Evolutionary conservation across 768 basidiomycete species (phyloP).

Genomic region (Mycena metata): DNA sequence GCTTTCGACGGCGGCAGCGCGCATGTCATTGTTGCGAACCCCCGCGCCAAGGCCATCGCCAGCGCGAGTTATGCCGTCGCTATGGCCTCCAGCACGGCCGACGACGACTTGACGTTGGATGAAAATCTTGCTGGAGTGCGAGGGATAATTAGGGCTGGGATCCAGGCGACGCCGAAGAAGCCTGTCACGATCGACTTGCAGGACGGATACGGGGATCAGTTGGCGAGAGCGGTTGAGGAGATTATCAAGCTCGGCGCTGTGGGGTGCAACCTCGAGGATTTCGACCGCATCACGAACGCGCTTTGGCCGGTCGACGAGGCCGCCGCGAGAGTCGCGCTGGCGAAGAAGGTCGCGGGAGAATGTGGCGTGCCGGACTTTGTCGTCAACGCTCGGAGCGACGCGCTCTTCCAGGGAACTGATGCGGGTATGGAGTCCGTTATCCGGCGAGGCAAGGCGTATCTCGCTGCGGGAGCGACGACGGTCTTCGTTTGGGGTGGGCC

Average conservation of each 20-base stretch:
- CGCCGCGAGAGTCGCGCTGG: conserved; percentile 7
- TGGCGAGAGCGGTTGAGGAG: conserved; percentile 11
- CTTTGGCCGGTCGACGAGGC: conserved; percentile 7
- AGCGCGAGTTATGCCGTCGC: conserved; percentile 26
- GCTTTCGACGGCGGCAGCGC: conserved; percentile 30
- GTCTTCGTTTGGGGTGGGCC: conserved; percentile 34
- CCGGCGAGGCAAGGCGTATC: conserved; percentile 28
- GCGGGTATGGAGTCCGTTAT: conserved; percentile 25
- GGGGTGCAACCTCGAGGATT: conserved; percentile 27
- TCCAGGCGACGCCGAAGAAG: conserved; percentile 14
- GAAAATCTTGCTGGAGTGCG: conserved; percentile 22
- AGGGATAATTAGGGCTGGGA: conserved; percentile 7
- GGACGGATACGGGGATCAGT: conserved; percentile 29
- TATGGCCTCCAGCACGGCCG: neutral
- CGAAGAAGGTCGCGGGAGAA: conserved; percentile 7
- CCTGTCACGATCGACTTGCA: conserved; percentile 34
- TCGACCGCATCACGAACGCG: conserved; percentile 15
- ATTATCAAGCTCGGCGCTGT: conserved; percentile 33
- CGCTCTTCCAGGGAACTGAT: conserved; percentile 19
- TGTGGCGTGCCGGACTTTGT: conserved; percentile 25
- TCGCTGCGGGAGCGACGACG: conserved; percentile 36
- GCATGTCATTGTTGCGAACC: conserved; percentile 10
- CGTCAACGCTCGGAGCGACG: conserved; percentile 19
- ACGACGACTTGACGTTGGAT: conserved; percentile 29
- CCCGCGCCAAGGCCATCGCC: conserved; percentile 26